Evolutionary conservation across 768 basidiomycete genomes (phyloP).

Genomic region (Lanmaoa rubissima): DNA sequence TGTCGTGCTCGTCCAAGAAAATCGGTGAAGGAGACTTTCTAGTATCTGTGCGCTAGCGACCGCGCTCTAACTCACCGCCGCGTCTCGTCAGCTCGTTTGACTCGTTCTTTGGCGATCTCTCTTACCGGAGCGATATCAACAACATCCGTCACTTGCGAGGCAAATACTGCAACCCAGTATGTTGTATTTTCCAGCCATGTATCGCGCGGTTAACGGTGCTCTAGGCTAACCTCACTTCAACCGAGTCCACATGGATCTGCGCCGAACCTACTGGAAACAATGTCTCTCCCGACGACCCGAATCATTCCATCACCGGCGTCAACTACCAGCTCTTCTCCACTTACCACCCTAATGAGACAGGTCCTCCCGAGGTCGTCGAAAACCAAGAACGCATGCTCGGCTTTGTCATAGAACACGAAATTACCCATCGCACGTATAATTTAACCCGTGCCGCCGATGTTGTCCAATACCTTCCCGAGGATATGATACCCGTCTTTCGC

Average conservation of each 20-base stretch:
- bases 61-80: not conserved
- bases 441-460: constrained; percentile 17
- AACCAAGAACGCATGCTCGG: constrained; percentile 19
- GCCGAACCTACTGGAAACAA: constrained; percentile 17
- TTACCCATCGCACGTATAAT: constrained; percentile 12
- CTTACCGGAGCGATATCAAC: constrained; percentile 23
- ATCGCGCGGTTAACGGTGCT: not conserved
- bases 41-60: not conserved
- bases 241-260: constrained; percentile 15
- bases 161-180: constrained; percentile 26
- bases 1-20: constrained; percentile 28
- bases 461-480: constrained; percentile 21
- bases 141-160: constrained; percentile 21
- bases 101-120: constrained; percentile 28
- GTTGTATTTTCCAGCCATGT: not conserved
- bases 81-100: constrained; percentile 21
- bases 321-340: constrained; percentile 24
- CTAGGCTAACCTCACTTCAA: constrained; percentile 15
- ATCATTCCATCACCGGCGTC: constrained; percentile 24
- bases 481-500: constrained; percentile 24
- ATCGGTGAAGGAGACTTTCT: constrained; percentile 13
- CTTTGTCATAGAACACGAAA: constrained; percentile 21
- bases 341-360: constrained; percentile 22
- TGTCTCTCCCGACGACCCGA: constrained; percentile 26
- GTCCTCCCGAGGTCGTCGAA: not conserved